Conservation (phyloP, 441 rosid species). For the Pelargonium australe region DNA sequence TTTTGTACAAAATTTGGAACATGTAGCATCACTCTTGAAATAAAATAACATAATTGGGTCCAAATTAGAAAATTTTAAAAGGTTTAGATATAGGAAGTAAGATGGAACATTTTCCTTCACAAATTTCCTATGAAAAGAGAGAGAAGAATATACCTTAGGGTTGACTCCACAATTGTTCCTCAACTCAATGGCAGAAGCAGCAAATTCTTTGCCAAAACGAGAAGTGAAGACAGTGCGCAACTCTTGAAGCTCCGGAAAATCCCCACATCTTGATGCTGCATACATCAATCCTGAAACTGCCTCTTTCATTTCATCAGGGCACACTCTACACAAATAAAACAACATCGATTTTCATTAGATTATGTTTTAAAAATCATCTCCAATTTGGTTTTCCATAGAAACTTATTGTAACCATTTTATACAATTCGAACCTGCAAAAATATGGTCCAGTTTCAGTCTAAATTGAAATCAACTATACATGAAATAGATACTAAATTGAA, state of each 20-base stretch:
- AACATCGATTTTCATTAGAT: not conserved
- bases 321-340: constrained; percentile 33
- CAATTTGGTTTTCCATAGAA: too few species aligned
- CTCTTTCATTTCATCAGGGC: constrained; percentile 77
- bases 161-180: constrained; percentile 66
- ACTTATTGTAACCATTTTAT: too few species aligned
- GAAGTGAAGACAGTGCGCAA: constrained; percentile 54
- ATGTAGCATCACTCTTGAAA: too few species aligned
- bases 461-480: too few species aligned
- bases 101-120: not conserved
- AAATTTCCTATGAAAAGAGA: not conserved
- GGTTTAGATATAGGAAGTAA: too few species aligned
- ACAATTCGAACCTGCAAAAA: not conserved
- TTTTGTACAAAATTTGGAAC: too few species aligned
- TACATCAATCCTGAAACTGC: constrained; percentile 61
- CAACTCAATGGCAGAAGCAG: constrained; percentile 62
- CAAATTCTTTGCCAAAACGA: constrained; percentile 72
- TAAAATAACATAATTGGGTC: too few species aligned
- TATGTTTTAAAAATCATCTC: not conserved
- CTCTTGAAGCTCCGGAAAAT: constrained; percentile 89
- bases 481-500: too few species aligned
- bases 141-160: constrained; percentile 34
- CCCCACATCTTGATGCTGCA: constrained; percentile 75
- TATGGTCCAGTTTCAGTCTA: too few species aligned
- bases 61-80: too few species aligned